Evolutionary conservation across 139 green algal species (phyloP), one percentile per base, ranked within the genome.

Genomic region (Coelastrella sp.): DNA sequence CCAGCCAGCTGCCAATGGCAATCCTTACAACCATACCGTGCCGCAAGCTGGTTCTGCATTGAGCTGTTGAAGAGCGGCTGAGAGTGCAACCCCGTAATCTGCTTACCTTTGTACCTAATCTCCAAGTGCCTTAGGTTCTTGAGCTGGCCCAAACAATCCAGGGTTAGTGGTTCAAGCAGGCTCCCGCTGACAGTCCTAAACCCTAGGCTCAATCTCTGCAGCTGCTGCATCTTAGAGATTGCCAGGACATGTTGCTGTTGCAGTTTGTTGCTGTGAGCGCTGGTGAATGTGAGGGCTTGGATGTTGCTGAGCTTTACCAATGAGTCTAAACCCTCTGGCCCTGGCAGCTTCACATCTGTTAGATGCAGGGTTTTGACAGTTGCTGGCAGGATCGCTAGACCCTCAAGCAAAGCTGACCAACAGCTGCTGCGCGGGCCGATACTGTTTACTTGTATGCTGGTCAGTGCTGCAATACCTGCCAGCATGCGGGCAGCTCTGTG

Each of bases 221-320:
- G 82, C 65, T 78, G 23, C 32, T 23, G 65, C 82, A 87, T 87
- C 22, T n/a, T 32, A 5, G 64, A 14, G 22, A 87, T 47, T 4
- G 82, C 82, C 7, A n/a, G 11, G 5, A 87, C 23, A 56, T 87
- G 82, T 65, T 87, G 82, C 82, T 87, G 82, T 54, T 87, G 82
- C 64, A 87, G 32, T 19, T 78, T 77, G 32, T 14, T 68, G 65
- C 82, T 87, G 82, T 65, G 61, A 54, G 7, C 64, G 64, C 82
- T 87, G 7, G 56, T 47, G 60, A 87, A 2, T 0, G 7, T 17
- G 3, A 87, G 82, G 54, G 32, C 13, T 16, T 64, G 64, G 47
- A 87, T 87, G 82, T 64, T 68, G 65, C 5, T 22, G 13, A 87
- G 64, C 5, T 23, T 10, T 10, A 32, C 11, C 65, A 87, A 73